Conservation (phyloP, 768 basidiomycete species). For the Macrocybe gigantea region DNA sequence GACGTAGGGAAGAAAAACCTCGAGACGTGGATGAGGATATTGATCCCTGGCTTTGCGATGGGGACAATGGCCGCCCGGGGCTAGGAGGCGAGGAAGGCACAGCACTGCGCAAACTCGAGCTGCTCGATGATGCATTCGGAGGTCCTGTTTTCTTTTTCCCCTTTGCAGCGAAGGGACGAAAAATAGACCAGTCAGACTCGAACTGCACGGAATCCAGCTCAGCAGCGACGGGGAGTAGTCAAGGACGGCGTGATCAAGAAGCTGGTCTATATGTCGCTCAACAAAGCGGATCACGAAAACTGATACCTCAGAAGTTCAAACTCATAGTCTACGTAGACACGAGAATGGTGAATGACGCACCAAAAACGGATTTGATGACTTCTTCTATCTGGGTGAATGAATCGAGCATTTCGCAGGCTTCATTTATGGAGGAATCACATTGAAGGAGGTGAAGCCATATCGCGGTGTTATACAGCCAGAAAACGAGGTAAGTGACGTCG, state of each 20-base stretch:
- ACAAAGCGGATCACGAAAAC: slow-evolving; percentile 94
- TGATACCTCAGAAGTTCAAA: slow-evolving; percentile 24
- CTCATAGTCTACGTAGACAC: background rate
- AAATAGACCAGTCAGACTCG: slow-evolving; percentile 93
- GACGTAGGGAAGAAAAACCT: slow-evolving; percentile 61
- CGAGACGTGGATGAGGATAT: slow-evolving; percentile 42
- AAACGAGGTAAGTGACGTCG: slow-evolving; percentile 80
- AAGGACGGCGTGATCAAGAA: slow-evolving; percentile 78
- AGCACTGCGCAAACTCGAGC: slow-evolving; percentile 27
- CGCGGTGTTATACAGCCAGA: slow-evolving; percentile 93
- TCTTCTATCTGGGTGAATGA: slow-evolving; percentile 86
- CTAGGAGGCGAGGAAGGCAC: slow-evolving; percentile 45
- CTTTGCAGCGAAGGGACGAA: slow-evolving; percentile 66
- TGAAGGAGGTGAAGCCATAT: slow-evolving; percentile 88
- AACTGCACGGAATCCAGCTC: slow-evolving; percentile 84
- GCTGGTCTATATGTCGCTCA: slow-evolving; percentile 81
- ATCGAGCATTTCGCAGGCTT: slow-evolving; percentile 77
- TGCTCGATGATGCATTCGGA: slow-evolving; percentile 20
- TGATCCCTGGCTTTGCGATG: slow-evolving; percentile 37
- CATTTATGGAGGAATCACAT: slow-evolving; percentile 73
- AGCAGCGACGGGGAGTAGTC: slow-evolving; percentile 74
- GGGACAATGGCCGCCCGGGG: slow-evolving; percentile 45
- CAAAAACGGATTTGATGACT: slow-evolving; percentile 91
- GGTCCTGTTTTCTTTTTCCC: slow-evolving; percentile 34
- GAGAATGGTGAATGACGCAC: slow-evolving; percentile 31